Conservation (phyloP, 2,329 filamentous ascomycete species). For the Ophiostoma sp. region DNA sequence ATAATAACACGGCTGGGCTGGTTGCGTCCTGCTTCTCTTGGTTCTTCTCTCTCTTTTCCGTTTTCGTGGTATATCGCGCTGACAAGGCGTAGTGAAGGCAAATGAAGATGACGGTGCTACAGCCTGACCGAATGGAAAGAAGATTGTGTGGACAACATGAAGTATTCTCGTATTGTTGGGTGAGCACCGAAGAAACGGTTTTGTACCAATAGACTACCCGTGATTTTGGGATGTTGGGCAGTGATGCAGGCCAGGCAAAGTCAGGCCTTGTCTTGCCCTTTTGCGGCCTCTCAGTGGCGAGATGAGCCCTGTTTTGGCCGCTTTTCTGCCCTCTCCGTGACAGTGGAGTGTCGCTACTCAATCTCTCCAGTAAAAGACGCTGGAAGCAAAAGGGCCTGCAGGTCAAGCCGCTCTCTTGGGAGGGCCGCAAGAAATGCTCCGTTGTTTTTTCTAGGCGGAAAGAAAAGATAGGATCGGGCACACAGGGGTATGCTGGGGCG, state of each 20-base stretch:
- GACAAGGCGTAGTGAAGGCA: constrained; percentile 4
- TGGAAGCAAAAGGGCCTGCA: neutral
- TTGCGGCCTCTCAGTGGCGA: constrained; percentile 19
- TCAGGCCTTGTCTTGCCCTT: constrained; percentile 6
- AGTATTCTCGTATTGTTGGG: neutral
- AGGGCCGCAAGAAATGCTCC: constrained; percentile 5
- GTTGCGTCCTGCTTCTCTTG: neutral
- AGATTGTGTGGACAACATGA: neutral
- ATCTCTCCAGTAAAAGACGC: neutral
- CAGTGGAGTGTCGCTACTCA: neutral
- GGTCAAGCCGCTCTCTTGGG: neutral
- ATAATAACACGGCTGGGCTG: neutral
- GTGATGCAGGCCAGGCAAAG: constrained; percentile 22
- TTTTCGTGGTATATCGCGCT: neutral
- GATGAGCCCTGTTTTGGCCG: neutral
- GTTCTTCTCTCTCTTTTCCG: neutral
- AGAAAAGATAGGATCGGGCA: neutral
- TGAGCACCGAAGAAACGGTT: neutral
- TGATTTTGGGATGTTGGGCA: constrained; percentile 17
- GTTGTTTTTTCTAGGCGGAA: neutral
- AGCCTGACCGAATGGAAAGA: neutral
- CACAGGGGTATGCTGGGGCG: neutral
- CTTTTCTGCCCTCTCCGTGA: neutral
- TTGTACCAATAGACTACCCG: neutral
- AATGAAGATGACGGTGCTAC: constrained; percentile 9